These are phyloP conservation scores for Lycium barbarum DNA, from an alignment of 257 asterid species.

Conservation along the genomic window DNA sequence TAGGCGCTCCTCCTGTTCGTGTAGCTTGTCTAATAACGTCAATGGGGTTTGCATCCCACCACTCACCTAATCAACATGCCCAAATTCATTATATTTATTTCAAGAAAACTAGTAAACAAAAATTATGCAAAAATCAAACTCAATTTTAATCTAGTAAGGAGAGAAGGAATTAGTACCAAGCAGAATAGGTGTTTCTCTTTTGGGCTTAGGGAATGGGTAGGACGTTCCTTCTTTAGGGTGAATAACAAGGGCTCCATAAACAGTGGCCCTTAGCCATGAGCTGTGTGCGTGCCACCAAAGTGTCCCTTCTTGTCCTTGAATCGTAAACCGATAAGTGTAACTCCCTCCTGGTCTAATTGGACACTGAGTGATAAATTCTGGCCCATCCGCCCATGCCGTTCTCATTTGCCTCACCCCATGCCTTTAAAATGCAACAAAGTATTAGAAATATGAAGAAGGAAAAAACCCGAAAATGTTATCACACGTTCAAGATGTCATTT, in stretches of 20 bases:
- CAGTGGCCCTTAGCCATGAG: slow-evolving; percentile 95
- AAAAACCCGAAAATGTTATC: not conserved
- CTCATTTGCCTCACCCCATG: slow-evolving; percentile 87
- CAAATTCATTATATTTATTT: not conserved
- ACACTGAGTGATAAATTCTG: slow-evolving; percentile 86
- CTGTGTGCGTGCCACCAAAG: slow-evolving; percentile 99
- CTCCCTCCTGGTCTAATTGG: slow-evolving; percentile 84
- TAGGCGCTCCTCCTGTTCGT: slow-evolving; percentile 82
- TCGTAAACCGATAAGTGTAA: slow-evolving; percentile 76
- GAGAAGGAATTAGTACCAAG: slow-evolving; percentile 53
- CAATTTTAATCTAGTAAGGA: not conserved
- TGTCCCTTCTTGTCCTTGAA: slow-evolving; percentile 92
- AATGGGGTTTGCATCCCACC: slow-evolving; percentile 95
- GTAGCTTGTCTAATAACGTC: slow-evolving; percentile 77
- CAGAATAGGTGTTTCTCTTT: slow-evolving; percentile 69
- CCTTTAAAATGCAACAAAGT: slow-evolving; percentile 44
- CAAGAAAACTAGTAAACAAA: not conserved
- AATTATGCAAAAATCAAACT: not conserved
- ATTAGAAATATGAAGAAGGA: not conserved
- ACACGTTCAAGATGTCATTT: not conserved
- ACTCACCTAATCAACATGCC: slow-evolving; percentile 68
- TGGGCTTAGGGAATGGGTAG: slow-evolving; percentile 82
- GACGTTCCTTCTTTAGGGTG: slow-evolving; percentile 71
- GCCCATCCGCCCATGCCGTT: slow-evolving; percentile 93
- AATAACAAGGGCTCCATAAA: slow-evolving; percentile 78